These are phyloP conservation scores for Dactylellina parvicollis DNA, from an alignment of 2,329 filamentous ascomycete genomes.

Conservation along the genomic window DNA sequence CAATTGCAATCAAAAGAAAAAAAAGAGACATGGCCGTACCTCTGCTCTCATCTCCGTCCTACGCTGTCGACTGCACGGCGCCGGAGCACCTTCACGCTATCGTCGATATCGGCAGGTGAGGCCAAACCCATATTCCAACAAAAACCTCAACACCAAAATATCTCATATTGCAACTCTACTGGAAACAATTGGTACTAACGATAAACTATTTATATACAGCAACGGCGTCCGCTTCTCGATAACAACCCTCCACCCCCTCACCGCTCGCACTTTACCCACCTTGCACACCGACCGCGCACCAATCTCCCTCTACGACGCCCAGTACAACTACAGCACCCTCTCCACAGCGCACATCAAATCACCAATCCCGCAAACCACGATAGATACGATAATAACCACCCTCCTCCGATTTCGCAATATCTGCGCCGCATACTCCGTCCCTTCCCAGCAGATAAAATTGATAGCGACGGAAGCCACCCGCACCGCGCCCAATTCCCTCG, in stretches of 20 bases:
- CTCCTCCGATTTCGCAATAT: constrained; percentile 76
- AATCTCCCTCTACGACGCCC: constrained; percentile 87
- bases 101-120: constrained; percentile 51
- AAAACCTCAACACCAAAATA: background rate
- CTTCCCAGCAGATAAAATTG: constrained; percentile 72
- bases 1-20: background rate
- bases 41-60: constrained; percentile 17
- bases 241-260: constrained; percentile 77
- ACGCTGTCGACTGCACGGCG: constrained; percentile 24
- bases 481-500: constrained; percentile 76
- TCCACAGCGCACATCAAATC: constrained; percentile 55
- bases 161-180: too few relatives aligned
- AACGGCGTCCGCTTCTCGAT: constrained; percentile 92
- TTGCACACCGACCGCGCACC: constrained; percentile 79
- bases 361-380: constrained; percentile 69
- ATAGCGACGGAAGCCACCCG: constrained; percentile 91
- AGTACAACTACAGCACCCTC: constrained; percentile 65
- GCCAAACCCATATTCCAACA: background rate
- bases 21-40: constrained; percentile 2
- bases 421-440: constrained; percentile 76
- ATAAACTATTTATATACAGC: constrained; percentile 27
- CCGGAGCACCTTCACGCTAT: constrained; percentile 44
- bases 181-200: too few relatives aligned
- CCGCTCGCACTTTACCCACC: constrained; percentile 77
- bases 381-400: constrained; percentile 72